A percentile compares a stretch with the other conserved stretches of the same genome.
Conservation (phyloP, 2,329 filamentous ascomycete genomes). For the Xylariales sp. region DNA sequence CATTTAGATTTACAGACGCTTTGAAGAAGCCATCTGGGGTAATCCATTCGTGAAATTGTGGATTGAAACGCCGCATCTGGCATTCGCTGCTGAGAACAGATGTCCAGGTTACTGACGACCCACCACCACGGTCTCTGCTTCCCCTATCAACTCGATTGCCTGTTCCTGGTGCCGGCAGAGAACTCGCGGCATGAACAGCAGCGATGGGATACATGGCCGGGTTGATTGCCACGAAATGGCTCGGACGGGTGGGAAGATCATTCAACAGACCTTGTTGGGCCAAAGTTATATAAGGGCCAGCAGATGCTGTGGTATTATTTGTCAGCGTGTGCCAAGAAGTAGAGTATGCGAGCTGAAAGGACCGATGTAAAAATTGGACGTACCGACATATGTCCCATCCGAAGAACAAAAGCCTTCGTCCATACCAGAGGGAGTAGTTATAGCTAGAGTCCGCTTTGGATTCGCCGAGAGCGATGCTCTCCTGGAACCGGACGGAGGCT, state of each 20-base stretch:
- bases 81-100: slow-evolving; percentile 15
- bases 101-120: neutral
- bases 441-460: too few relatives aligned
- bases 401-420: too few relatives aligned
- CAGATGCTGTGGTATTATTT: neutral
- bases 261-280: too few relatives aligned
- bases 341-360: neutral
- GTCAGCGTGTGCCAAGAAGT: neutral
- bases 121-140: neutral
- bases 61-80: slow-evolving; percentile 23
- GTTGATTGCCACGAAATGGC: neutral
- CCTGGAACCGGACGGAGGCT: neutral
- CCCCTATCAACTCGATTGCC: neutral
- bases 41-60: slow-evolving; percentile 15
- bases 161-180: neutral
- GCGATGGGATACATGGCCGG: neutral
- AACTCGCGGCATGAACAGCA: neutral
- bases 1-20: slow-evolving; percentile 17
- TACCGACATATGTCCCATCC: too few relatives aligned
- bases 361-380: neutral
- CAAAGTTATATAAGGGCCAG: too few relatives aligned
- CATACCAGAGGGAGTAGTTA: too few relatives aligned
- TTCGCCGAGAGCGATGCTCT: neutral
- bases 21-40: slow-evolving; percentile 8
- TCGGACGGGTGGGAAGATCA: too few relatives aligned